These are phyloP conservation scores for Leptographium wingfieldii DNA, from an alignment of 2,329 filamentous ascomycete genomes.

Conservation along the genomic window DNA sequence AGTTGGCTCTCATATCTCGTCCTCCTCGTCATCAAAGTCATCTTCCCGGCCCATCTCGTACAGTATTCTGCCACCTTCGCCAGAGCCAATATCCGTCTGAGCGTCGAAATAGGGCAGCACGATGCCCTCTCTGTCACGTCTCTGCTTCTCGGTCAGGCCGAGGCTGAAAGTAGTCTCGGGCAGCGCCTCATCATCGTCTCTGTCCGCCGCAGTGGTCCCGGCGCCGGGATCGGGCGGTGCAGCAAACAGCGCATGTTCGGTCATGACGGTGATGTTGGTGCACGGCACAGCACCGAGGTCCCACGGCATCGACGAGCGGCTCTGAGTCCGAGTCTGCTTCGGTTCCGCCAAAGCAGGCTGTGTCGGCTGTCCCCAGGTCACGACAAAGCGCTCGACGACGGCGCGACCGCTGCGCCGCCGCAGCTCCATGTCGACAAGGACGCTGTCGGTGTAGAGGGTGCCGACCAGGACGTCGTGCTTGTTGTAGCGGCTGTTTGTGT, in stretches of 20 bases:
- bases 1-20: constrained; percentile 53
- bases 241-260: constrained; percentile 63
- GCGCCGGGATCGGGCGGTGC: constrained; percentile 27
- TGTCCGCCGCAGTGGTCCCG: constrained; percentile 19
- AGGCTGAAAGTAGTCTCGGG: constrained; percentile 73
- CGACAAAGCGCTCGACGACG: constrained; percentile 55
- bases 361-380: constrained; percentile 19
- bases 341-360: constrained; percentile 8
- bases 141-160: constrained; percentile 81
- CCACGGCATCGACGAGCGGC: constrained; percentile 3
- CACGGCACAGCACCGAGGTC: constrained; percentile 4
- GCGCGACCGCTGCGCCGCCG: constrained; percentile 69
- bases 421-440: constrained; percentile 78
- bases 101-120: constrained; percentile 95
- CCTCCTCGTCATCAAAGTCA: constrained; percentile 59
- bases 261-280: constrained; percentile 44
- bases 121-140: constrained; percentile 72
- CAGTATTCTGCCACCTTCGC: constrained; percentile 82
- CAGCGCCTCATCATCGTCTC: constrained; percentile 33
- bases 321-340: not conserved
- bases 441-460: constrained; percentile 26
- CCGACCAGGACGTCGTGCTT: constrained; percentile 7
- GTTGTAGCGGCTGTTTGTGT: constrained; percentile 28
- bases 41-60: constrained; percentile 97
- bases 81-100: constrained; percentile 64